Conservation (phyloP, 768 basidiomycete species). For the Leccinum uliginosum region DNA sequence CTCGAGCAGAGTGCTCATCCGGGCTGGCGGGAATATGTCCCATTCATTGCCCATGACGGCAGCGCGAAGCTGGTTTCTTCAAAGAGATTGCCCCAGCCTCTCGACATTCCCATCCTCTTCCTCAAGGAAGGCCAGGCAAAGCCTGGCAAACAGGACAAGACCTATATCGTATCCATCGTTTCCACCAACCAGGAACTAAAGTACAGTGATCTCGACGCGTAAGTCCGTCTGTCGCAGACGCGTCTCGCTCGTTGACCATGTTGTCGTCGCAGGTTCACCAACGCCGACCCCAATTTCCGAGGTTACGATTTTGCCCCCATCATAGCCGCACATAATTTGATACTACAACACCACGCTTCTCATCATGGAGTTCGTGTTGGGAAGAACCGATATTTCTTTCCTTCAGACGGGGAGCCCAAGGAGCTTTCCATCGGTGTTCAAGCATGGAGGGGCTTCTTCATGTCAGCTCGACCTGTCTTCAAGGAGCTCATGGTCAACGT, state of each 20-base stretch:
- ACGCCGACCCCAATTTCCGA: slow-evolving; percentile 34
- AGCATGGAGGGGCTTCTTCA: slow-evolving; percentile 47
- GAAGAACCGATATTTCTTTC: slow-evolving; percentile 50
- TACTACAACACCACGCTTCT: slow-evolving; percentile 41
- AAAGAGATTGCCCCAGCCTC: slow-evolving; percentile 34
- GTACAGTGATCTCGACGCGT: slow-evolving; percentile 30
- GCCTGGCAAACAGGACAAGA: slow-evolving; percentile 29
- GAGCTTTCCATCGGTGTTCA: slow-evolving; percentile 37
- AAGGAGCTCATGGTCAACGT: slow-evolving; percentile 52
- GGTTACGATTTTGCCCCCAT: slow-evolving; percentile 40
- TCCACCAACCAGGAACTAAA: slow-evolving; percentile 30
- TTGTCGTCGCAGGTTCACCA: slow-evolving; percentile 32
- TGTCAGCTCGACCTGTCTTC: slow-evolving; percentile 46
- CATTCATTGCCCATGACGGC: slow-evolving; percentile 38
- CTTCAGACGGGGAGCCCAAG: slow-evolving; percentile 20
- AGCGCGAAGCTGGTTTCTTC: slow-evolving; percentile 41
- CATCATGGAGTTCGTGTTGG: slow-evolving; percentile 45
- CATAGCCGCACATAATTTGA: slow-evolving; percentile 43
- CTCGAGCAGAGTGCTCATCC: slow-evolving; percentile 35
- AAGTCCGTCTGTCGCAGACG: slow-evolving; percentile 8
- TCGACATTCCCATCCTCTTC: slow-evolving; percentile 32
- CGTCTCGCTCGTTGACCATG: neutral
- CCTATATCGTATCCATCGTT: slow-evolving; percentile 37
- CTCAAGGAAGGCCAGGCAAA: slow-evolving; percentile 37
- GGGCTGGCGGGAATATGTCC: slow-evolving; percentile 36